Evolutionary conservation across 305 asterid species (phyloP), one percentile per base, ranked within the genome.

Genomic region (Rubia peregrina): DNA sequence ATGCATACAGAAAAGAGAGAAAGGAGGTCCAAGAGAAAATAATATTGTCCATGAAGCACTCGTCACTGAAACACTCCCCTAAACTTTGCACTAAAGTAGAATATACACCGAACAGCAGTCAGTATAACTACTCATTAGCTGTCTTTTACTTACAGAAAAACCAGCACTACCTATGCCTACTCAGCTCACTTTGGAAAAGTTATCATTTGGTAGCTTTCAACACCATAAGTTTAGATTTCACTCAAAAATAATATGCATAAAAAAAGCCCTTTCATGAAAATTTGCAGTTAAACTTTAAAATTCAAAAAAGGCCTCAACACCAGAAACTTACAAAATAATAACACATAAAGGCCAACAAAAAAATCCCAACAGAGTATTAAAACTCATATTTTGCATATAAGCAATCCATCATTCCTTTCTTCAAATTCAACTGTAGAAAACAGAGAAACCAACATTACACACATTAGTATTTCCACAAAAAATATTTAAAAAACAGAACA

Each of bases 391-490:
- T 95, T 16, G 99, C 99, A 77, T 90, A 90, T 71, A 95, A 87
- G 89, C 99, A 95, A 77, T 95, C 96, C 98, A 95, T 87, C 99
- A 95, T 95, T 56, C 86, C 98, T 74, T 92, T 91, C 94, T 86
- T 92, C 87, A 95, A 76, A 81, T 91, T 95, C 89, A 95, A 83
- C 98, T 95, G 78, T 87, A 64, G 33, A 36, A 63, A 30, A 38
- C 46, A 36, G 33, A 33, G 68, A 63, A 38, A 17, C 21, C 48
- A 63, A 40, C 3, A 16, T 40, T 8, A 61, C 30, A 64, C n/a
- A 64, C 21, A 12, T 36, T 5, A 62, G 43, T 5, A 61, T 40
- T 22, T 33, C 42, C 14, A 49, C 14, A 68, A n/a, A 36, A 30
- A 64, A 1, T 22, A 65, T 63, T 63, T 30, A 38, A 78, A 24